Conservation (phyloP, 2,329 filamentous ascomycete genomes). For the Apiospora malaysiana region DNA sequence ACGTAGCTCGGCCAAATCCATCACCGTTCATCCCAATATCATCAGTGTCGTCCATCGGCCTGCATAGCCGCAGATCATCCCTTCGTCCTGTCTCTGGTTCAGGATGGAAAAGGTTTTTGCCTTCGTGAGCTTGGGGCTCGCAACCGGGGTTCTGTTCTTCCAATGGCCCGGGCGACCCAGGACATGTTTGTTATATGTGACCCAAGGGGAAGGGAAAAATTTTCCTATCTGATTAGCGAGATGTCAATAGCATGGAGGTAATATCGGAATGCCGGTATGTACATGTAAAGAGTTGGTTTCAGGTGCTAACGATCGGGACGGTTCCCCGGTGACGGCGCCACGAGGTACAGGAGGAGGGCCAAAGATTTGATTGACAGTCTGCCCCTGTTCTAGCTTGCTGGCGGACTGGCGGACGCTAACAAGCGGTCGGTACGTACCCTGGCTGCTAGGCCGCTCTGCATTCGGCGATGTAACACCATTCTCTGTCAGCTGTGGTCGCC, state of each 20-base stretch:
- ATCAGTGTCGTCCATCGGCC: constrained; percentile 8
- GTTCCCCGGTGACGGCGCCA: constrained; percentile 17
- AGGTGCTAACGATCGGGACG: constrained; percentile 11
- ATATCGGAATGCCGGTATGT: constrained; percentile 7
- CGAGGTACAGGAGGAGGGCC: constrained; percentile 2
- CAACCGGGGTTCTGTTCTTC: not conserved
- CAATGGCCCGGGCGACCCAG: not conserved
- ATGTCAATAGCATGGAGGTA: constrained; percentile 7
- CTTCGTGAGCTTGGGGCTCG: not conserved
- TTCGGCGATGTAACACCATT: not conserved
- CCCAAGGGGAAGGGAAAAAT: constrained; percentile 6
- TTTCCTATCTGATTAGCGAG: constrained; percentile 19
- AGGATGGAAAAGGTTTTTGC: not conserved
- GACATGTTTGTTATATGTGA: not conserved
- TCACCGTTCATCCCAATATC: constrained; percentile 14
- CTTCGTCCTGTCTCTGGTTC: not conserved
- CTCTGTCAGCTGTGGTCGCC: not conserved
- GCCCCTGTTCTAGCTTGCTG: not conserved
- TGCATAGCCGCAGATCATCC: constrained; percentile 17
- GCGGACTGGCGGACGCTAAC: constrained; percentile 6
- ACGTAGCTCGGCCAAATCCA: not conserved
- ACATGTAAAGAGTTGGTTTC: not conserved
- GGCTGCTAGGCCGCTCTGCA: not conserved
- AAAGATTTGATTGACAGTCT: not conserved
- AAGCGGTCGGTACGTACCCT: not conserved